Conservation (phyloP, 2,329 filamentous ascomycete species). For the Incumbomyces delicatus region DNA sequence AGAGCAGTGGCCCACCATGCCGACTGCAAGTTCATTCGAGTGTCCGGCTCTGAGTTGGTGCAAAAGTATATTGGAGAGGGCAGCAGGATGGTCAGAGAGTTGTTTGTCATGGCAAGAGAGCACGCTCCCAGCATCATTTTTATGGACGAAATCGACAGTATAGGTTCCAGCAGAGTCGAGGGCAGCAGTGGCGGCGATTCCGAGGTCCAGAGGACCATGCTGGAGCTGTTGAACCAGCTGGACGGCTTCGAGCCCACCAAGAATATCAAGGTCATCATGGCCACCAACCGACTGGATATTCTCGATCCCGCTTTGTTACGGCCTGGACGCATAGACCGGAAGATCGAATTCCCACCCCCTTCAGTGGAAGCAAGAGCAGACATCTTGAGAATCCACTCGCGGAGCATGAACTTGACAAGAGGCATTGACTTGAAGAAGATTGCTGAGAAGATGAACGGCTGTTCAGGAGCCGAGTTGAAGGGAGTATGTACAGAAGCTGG, state of each 20-base stretch:
- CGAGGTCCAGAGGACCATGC: slow-evolving; percentile 96
- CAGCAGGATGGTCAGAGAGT: slow-evolving; percentile 93
- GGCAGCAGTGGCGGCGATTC: slow-evolving; percentile 92
- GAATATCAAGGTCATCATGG: slow-evolving; percentile 99
- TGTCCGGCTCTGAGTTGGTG: slow-evolving; percentile 89
- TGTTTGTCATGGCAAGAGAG: slow-evolving; percentile 98
- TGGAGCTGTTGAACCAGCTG: slow-evolving; percentile 95
- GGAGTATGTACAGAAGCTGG: slow-evolving; percentile 97
- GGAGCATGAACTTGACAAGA: slow-evolving; percentile 96
- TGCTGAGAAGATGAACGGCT: slow-evolving; percentile 99
- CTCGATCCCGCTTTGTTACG: slow-evolving; percentile 88
- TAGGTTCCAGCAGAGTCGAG: slow-evolving; percentile 93
- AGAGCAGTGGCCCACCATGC: slow-evolving; percentile 96
- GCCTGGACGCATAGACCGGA: slow-evolving; percentile 95
- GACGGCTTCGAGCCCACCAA: slow-evolving; percentile 98
- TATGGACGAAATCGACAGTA: slow-evolving; percentile 99
- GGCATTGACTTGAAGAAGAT: slow-evolving; percentile 98
- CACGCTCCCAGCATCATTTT: slow-evolving; percentile 98
- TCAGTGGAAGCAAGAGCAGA: slow-evolving; percentile 94
- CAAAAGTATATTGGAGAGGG: slow-evolving; percentile 99
- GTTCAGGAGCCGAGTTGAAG: slow-evolving; percentile 94
- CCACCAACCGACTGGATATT: slow-evolving; percentile 94
- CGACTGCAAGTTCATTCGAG: slow-evolving; percentile 97
- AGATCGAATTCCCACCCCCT: slow-evolving; percentile 97
- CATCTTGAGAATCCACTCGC: slow-evolving; percentile 92